Conservation (phyloP, 1,139 yeast species). For the Magnusiomyces sp. region DNA sequence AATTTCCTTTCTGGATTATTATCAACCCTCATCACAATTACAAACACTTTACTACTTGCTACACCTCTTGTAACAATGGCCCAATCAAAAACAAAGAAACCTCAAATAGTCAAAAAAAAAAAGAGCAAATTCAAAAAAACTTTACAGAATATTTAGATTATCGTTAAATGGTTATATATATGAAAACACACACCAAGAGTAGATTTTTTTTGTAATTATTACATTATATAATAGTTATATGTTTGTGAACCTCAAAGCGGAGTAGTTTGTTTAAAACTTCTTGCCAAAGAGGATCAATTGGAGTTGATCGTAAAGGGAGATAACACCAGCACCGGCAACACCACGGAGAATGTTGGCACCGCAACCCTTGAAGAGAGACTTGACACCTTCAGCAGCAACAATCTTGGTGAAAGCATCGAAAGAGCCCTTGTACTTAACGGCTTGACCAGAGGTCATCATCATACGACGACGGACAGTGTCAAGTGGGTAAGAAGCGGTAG, state of each 20-base stretch:
- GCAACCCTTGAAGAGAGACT: constrained; percentile 74
- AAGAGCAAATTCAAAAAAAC: too few relatives aligned
- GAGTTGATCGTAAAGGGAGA: constrained; percentile 71
- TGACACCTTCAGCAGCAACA: constrained; percentile 64
- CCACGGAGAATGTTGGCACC: constrained; percentile 85
- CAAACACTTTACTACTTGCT: too few relatives aligned
- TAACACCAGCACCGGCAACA: constrained; percentile 84
- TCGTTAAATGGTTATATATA: neutral
- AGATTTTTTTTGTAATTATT: too few relatives aligned
- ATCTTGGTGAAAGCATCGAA: constrained; percentile 64
- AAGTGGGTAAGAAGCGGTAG: constrained; percentile 73
- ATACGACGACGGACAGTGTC: constrained; percentile 81
- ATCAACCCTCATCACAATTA: too few relatives aligned
- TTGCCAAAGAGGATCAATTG: constrained; percentile 66
- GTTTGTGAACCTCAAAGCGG: too few relatives aligned
- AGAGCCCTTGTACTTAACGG: constrained; percentile 68
- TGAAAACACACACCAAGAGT: constrained; percentile 3
- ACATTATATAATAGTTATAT: too few relatives aligned
- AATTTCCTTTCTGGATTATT: too few relatives aligned
- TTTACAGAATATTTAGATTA: too few relatives aligned
- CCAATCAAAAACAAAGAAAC: too few relatives aligned
- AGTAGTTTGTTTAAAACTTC: constrained; percentile 46
- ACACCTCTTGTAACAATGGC: too few relatives aligned
- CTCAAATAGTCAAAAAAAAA: too few relatives aligned
- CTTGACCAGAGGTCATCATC: constrained; percentile 83